Evolutionary conservation across 2,329 filamentous ascomycete genomes (phyloP), one percentile per base, ranked within the genome.

Genomic region (Ilyonectria sp.): DNA sequence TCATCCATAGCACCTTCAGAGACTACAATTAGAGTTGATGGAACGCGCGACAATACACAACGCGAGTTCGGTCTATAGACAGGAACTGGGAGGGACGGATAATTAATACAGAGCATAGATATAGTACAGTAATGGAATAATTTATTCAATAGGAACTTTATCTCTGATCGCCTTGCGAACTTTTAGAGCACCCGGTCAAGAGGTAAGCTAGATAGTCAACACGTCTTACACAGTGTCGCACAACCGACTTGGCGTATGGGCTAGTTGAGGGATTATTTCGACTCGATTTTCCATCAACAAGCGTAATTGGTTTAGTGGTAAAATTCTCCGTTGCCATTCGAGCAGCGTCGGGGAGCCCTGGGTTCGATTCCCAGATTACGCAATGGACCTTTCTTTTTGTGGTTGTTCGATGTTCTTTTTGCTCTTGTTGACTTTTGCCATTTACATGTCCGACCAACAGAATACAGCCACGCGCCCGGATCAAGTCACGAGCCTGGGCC

Each of bases 331-430:
- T 50, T 50, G 47, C 47, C 47, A 50, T 50, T 10, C 23, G 47
- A 50, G 47, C 10, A 50, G 10, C 47, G 47, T 50, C 47, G 47
- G 47, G 47, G 47, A 50, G 47, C 47, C 47, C 47, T 50, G 47
- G 47, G 47, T 50, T 50, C 47, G 47, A 50, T 50, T 50, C 47
- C 47, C 47, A 52, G 49, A 52, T 52, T 5, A 52, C 49, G 49
- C 49, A 50, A 2, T 15, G 23, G 13, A 15, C 6, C 7, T 4
- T n/a, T 52, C 26, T 29, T 21, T n/a, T 33, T 6, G 17, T 33
- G 31, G 31, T 33, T 33, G 11, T 6, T 26, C 26, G 26, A 5
- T 26, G 5, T 6, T 33, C 31, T 33, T 33, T 33, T 33, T 33
- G 11, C 31, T 11, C 11, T 33, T 9, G 11, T 33, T 9, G 31